Conservation (phyloP, 805 yeast species). For the Candida palmyrensis region DNA sequence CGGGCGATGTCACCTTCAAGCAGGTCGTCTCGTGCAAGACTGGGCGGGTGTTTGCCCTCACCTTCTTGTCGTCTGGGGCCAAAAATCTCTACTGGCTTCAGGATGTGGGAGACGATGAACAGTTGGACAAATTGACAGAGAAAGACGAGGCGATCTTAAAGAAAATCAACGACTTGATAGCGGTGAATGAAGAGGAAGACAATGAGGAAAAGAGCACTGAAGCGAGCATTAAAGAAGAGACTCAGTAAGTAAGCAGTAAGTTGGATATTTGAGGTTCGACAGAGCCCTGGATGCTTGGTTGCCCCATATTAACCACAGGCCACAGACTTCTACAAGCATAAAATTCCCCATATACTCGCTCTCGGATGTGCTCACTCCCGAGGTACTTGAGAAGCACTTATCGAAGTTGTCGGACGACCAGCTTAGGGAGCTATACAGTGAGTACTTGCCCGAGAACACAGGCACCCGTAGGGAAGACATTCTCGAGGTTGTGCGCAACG, state of each 20-base stretch:
- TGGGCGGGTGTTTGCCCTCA: conserved; percentile 72
- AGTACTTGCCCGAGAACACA: conserved; percentile 39
- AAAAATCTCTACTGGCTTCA: conserved; percentile 71
- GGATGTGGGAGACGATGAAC: conserved; percentile 62
- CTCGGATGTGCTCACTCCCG: conserved; percentile 28
- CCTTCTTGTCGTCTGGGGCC: conserved; percentile 60
- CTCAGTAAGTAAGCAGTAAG: not conserved
- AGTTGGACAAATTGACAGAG: conserved; percentile 49
- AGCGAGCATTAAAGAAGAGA: conserved; percentile 8
- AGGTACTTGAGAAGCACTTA: conserved; percentile 27
- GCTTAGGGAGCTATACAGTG: conserved; percentile 26
- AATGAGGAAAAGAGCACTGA: conserved; percentile 17
- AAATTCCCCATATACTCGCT: conserved; percentile 25
- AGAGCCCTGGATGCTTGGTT: too few relatives aligned
- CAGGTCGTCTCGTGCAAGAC: conserved; percentile 64
- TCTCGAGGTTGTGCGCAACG: conserved; percentile 39
- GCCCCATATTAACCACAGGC: too few relatives aligned
- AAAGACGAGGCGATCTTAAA: conserved; percentile 49
- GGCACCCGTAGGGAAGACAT: conserved; percentile 33
- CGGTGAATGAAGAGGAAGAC: conserved; percentile 37
- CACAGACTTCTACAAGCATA: conserved; percentile 8
- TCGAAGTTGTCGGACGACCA: conserved; percentile 26
- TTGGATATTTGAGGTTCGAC: too few relatives aligned
- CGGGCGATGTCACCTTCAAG: conserved; percentile 81
- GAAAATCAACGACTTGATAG: conserved; percentile 33